Evolutionary conservation across 805 yeast species (phyloP).

Genomic region (Teunomyces panamensis): DNA sequence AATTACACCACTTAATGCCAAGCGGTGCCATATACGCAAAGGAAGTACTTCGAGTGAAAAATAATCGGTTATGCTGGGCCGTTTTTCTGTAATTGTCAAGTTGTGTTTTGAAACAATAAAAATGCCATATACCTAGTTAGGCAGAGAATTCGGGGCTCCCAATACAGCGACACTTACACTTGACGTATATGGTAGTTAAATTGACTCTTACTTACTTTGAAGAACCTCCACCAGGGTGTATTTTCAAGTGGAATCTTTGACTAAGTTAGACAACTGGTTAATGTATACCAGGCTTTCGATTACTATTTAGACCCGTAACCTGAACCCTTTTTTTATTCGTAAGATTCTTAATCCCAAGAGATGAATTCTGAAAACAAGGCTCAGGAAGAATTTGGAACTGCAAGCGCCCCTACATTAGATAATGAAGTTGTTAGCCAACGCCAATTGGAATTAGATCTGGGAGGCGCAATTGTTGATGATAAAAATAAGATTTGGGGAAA

Average conservation of each 20-base stretch:
- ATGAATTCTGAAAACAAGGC: not conserved
- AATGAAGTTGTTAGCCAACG: not conserved
- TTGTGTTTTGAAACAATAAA: too few species aligned
- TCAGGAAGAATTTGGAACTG: not conserved
- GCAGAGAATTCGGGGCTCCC: too few species aligned
- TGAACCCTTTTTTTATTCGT: not conserved
- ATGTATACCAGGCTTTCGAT: not conserved
- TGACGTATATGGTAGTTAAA: too few species aligned
- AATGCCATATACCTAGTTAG: too few species aligned
- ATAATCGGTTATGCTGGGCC: too few species aligned
- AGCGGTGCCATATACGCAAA: too few species aligned
- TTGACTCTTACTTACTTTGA: not conserved
- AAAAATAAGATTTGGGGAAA: constrained; percentile 13
- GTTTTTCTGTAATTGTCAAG: too few species aligned
- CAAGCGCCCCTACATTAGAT: not conserved
- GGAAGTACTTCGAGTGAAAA: too few species aligned
- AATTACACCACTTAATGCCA: too few species aligned
- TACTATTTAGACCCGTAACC: not conserved
- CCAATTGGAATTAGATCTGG: not conserved
- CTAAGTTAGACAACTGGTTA: not conserved
- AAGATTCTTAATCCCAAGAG: not conserved
- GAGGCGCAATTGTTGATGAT: not conserved
- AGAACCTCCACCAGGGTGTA: not conserved
- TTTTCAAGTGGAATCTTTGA: not conserved
- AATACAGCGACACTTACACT: too few species aligned